Conservation (phyloP, 306 rosid genomes). For the Gleditsia sinensis region DNA sequence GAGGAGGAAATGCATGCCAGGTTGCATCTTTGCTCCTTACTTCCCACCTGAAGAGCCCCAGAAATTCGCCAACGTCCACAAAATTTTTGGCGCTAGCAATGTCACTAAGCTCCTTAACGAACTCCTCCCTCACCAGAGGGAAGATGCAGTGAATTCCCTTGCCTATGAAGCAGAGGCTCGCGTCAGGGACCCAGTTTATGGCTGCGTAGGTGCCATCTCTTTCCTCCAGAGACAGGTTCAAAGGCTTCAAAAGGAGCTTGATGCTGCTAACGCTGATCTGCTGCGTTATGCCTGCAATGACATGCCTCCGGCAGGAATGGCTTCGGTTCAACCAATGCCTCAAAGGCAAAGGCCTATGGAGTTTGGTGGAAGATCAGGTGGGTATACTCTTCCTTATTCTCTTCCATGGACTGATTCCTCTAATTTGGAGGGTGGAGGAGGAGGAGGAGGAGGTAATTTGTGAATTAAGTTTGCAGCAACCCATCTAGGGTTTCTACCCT, state of each 20-base stretch:
- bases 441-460: slow-evolving; percentile 50
- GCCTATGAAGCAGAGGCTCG: slow-evolving; percentile 97
- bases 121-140: slow-evolving; percentile 86
- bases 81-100: slow-evolving; percentile 95
- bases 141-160: slow-evolving; percentile 91
- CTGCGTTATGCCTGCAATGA: slow-evolving; percentile 76
- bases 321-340: slow-evolving; percentile 24
- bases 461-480: slow-evolving; percentile 31
- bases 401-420: slow-evolving; percentile 67
- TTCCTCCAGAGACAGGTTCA: slow-evolving; percentile 91
- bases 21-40: slow-evolving; percentile 91
- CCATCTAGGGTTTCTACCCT: slow-evolving; percentile 56
- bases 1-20: slow-evolving; percentile 89
- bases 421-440: slow-evolving; percentile 48
- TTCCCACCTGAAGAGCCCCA: slow-evolving; percentile 99
- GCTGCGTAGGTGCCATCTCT: slow-evolving; percentile 90
- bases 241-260: slow-evolving; percentile 89
- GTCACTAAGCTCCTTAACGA: slow-evolving; percentile 95
- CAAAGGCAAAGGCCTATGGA: slow-evolving; percentile 19
- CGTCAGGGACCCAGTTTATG: slow-evolving; percentile 86
- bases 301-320: slow-evolving; percentile 29
- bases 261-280: slow-evolving; percentile 76
- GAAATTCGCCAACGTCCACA: slow-evolving; percentile 92
- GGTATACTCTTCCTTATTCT: slow-evolving; percentile 55
- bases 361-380: slow-evolving; percentile 40